Percentiles rank a stretch among this genome's conserved stretches.
Conservation (phyloP, 2,329 filamentous ascomycete species). For the Hymenoscyphus linearis region DNA sequence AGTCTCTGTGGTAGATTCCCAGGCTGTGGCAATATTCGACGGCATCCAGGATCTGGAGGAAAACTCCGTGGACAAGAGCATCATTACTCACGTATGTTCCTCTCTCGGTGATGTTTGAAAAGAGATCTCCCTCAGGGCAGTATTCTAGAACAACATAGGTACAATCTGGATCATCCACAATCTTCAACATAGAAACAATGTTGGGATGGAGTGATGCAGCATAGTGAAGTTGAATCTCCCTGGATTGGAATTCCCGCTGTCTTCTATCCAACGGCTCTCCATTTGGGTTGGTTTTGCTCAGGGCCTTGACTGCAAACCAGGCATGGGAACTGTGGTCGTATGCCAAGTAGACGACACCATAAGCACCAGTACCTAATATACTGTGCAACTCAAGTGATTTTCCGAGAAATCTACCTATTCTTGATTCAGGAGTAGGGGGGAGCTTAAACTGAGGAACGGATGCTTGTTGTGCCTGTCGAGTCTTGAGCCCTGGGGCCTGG, state of each 20-base stretch:
- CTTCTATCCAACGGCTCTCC: slow-evolving; percentile 70
- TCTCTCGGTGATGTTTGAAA: slow-evolving; percentile 94
- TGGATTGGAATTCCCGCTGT: slow-evolving; percentile 84
- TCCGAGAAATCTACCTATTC: slow-evolving; percentile 76
- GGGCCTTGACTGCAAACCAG: slow-evolving; percentile 91
- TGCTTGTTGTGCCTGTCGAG: slow-evolving; percentile 2
- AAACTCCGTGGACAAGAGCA: slow-evolving; percentile 76
- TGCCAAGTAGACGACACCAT: slow-evolving; percentile 95
- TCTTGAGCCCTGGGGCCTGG: slow-evolving; percentile 5
- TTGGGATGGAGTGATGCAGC: slow-evolving; percentile 84
- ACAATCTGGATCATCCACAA: slow-evolving; percentile 86
- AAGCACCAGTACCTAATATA: slow-evolving; percentile 88
- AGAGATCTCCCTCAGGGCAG: slow-evolving; percentile 93
- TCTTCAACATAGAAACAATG: slow-evolving; percentile 89
- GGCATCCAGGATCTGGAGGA: slow-evolving; percentile 93
- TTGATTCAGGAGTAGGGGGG: slow-evolving; percentile 64
- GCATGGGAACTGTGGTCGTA: slow-evolving; percentile 63
- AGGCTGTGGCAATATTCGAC: slow-evolving; percentile 90
- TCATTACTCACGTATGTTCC: slow-evolving; percentile 93
- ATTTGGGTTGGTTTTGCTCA: slow-evolving; percentile 80
- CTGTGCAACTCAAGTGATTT: slow-evolving; percentile 65
- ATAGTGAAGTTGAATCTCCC: slow-evolving; percentile 90
- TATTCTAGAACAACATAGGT: slow-evolving; percentile 96
- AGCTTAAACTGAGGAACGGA: slow-evolving; percentile 3
- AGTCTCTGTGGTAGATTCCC: slow-evolving; percentile 93